phyloP scores from a whole-genome alignment of 2,329 filamentous ascomycete species.

The Pseudocercospora fuligena region DNA sequence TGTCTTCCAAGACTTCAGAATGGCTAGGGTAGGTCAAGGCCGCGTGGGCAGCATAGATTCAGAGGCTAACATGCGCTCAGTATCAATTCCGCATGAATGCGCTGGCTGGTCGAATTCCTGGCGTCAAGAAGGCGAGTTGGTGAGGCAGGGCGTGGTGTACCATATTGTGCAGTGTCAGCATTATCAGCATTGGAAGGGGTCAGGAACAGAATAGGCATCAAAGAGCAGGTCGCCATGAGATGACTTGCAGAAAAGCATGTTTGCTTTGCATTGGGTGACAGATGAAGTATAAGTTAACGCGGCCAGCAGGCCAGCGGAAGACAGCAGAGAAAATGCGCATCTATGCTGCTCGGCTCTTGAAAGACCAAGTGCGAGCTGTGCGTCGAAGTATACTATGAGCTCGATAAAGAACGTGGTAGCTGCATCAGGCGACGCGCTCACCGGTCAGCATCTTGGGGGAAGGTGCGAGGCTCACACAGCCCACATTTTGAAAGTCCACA shows the following conservation, averaged over 20 bases:
- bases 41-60: constrained; percentile 7
- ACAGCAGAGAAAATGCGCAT: neutral
- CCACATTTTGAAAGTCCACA: neutral
- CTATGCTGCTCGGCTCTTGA: neutral
- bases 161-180: neutral
- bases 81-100: constrained; percentile 93
- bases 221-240: neutral
- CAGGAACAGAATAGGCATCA: neutral
- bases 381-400: neutral
- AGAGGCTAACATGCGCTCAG: constrained; percentile 53
- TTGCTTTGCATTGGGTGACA: no score
- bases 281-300: no score
- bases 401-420: no score
- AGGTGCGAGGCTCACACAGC: neutral
- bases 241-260: no score
- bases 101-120: constrained; percentile 80
- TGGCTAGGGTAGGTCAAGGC: constrained; percentile 75
- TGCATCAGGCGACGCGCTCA: no score
- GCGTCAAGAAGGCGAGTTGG: constrained; percentile 97
- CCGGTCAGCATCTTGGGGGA: neutral
- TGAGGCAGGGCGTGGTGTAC: constrained; percentile 46
- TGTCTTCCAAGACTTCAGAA: constrained; percentile 90
- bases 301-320: neutral
- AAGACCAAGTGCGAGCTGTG: neutral
- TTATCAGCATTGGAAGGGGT: neutral